These are phyloP conservation scores for Lasiosphaeria miniovina DNA, from an alignment of 495 filamentous ascomycete species.

Conservation along the genomic window DNA sequence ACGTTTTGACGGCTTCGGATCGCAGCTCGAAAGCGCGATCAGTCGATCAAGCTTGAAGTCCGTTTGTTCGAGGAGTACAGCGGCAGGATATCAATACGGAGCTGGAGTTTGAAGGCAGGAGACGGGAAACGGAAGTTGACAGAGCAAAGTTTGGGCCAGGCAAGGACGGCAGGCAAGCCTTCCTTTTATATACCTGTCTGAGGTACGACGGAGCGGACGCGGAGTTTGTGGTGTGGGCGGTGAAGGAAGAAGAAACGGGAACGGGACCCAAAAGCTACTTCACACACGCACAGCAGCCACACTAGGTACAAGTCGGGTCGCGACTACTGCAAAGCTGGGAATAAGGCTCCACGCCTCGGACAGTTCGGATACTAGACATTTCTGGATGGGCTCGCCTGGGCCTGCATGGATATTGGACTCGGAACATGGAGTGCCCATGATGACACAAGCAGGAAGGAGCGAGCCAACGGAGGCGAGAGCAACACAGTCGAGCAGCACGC, in stretches of 20 bases:
- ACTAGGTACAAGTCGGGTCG: too few species aligned
- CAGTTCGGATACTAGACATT: constrained; percentile 15
- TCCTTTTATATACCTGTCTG: not conserved
- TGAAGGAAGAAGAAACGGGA: constrained; percentile 16
- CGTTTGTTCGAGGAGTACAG: not conserved
- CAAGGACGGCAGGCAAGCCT: constrained; percentile 1
- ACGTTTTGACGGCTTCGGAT: constrained; percentile 73
- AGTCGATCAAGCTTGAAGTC: constrained; percentile 12
- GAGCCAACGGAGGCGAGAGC: too few species aligned
- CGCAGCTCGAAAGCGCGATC: constrained; percentile 55
- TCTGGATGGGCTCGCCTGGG: too few species aligned
- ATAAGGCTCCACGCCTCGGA: constrained; percentile 21
- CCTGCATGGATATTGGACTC: too few species aligned
- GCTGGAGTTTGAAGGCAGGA: not conserved
- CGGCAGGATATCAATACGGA: not conserved
- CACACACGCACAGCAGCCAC: not conserved
- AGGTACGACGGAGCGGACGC: not conserved
- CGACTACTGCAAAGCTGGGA: not conserved
- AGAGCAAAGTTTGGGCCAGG: not conserved
- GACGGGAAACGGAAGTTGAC: not conserved
- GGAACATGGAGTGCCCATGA: not conserved
- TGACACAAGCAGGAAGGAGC: not conserved
- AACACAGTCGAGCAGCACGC: too few species aligned
- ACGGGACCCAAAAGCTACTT: not conserved
- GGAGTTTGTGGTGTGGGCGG: not conserved